Evolutionary conservation across 345 rosid species (phyloP).

Genomic region (Ricinus communis): DNA sequence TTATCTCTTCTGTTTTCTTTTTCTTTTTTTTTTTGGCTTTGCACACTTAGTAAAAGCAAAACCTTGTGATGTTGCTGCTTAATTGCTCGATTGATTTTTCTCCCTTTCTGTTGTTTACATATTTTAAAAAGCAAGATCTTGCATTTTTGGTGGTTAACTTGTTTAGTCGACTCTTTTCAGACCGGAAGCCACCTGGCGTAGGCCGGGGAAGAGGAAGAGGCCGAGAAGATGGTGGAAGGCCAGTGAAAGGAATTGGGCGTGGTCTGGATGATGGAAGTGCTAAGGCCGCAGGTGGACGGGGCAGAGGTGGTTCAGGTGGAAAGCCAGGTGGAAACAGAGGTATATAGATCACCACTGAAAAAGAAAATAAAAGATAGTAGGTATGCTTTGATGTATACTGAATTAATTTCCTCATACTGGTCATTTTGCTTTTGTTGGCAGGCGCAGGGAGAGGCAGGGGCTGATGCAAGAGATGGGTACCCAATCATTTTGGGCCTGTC

Average conservation of each 20-base stretch:
- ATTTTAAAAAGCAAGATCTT: neutral
- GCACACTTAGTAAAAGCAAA: neutral
- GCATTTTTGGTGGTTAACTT: neutral
- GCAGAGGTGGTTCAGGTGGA: slow-evolving; percentile 64
- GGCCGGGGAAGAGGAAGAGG: slow-evolving; percentile 89
- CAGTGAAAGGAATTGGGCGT: slow-evolving; percentile 61
- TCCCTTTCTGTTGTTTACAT: neutral
- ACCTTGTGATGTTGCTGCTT: neutral
- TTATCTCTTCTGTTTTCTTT: neutral
- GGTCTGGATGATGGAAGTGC: slow-evolving; percentile 68
- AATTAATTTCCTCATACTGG: neutral
- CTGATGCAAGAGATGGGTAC: slow-evolving; percentile 18
- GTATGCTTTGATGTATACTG: neutral
- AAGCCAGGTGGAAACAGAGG: slow-evolving; percentile 61
- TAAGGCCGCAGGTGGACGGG: slow-evolving; percentile 64
- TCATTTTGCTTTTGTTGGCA: slow-evolving; percentile 26
- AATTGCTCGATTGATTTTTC: neutral
- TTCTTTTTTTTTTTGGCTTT: too few relatives aligned
- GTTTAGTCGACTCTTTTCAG: slow-evolving; percentile 32
- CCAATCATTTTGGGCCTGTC: slow-evolving; percentile 14
- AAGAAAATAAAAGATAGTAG: too few relatives aligned
- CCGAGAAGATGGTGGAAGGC: slow-evolving; percentile 76
- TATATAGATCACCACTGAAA: neutral
- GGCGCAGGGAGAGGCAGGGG: slow-evolving; percentile 67
- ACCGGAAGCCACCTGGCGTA: slow-evolving; percentile 77